Evolutionary conservation across 805 yeast species (phyloP).

Genomic region (Ogataea philodendri): DNA sequence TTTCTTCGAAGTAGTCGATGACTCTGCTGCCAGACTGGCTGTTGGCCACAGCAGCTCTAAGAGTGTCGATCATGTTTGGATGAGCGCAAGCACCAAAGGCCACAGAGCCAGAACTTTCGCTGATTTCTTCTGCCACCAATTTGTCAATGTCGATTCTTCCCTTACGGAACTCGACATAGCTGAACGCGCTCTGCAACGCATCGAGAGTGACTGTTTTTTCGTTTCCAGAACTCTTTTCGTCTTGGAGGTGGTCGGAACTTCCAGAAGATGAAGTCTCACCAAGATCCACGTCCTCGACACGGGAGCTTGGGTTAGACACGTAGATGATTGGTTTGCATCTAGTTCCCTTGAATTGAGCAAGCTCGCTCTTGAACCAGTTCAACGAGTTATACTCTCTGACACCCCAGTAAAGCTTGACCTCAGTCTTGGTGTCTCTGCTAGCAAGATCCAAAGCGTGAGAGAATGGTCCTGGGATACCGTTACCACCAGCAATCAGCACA

Average conservation of each 20-base stretch:
- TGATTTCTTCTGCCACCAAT: conserved; percentile 38
- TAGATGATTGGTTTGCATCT: conserved; percentile 40
- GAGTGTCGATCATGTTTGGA: conserved; percentile 38
- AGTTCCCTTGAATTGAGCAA: conserved; percentile 33
- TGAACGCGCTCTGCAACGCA: conserved; percentile 27
- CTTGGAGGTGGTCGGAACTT: conserved; percentile 11
- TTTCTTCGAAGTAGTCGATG: conserved; percentile 36
- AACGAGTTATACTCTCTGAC: conserved; percentile 52
- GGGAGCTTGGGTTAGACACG: conserved; percentile 37
- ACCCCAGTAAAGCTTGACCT: conserved; percentile 59
- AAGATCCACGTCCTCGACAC: conserved; percentile 12
- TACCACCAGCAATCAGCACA: conserved; percentile 69
- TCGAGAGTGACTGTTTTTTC: conserved; percentile 19
- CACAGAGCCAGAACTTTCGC: conserved; percentile 37
- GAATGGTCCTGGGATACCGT: conserved; percentile 64
- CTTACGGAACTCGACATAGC: conserved; percentile 41
- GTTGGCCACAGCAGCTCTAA: conserved; percentile 27
- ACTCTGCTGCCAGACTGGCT: conserved; percentile 14
- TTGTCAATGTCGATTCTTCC: conserved; percentile 43
- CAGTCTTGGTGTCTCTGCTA: conserved; percentile 30
- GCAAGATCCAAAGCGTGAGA: conserved; percentile 41
- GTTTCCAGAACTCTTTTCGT: conserved; percentile 12
- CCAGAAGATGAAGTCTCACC: conserved; percentile 5
- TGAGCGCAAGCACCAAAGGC: conserved; percentile 53
- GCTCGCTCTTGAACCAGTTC: conserved; percentile 49